Evolutionary conservation across 202 grass and related monocot species (phyloP), one percentile per base, ranked within the genome.

Genomic region (Schoenoplectus triqueter): DNA sequence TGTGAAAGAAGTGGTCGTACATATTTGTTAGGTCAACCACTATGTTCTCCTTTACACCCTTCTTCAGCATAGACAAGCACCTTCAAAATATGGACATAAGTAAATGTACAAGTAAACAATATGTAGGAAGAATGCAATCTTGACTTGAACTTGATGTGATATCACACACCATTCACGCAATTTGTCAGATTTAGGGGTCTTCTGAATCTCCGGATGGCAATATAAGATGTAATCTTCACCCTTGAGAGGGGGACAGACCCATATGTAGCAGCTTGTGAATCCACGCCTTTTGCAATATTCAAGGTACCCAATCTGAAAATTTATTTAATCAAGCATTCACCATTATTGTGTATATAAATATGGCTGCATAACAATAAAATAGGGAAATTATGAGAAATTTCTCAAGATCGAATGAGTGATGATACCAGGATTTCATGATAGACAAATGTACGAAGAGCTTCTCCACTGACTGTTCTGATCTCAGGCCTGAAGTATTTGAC

Each of bases 191-290:
- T 94, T 95, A 9, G 93, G 95, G 63, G 91, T 95, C 85, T 92
- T 95, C 86, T 98, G 93, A 89, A 89, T 94, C 86, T 93, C 88
- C 88, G 95, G 95, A 85, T 98, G 93, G 80, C 95, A 95, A 88
- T 98, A 98, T 66, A 98, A 90, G 84, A 98, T 98, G 84, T 98
- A 98, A 82, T 98, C 95, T 91, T 98, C 88, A 73, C 93, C 93
- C 70, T 95, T 98, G 78, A 92, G 74, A 88, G 95, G 93, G 87
- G 93, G 93, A 65, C 91, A 95, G 64, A 89, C 93, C 95, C 95
- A 98, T 86, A 98, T 98, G 71, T 95, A 98, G 88, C 93, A 98
- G 88, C 90, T 98, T 61, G 88, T 89, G 81, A 98, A 98, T 14
- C 95, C 95, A 19, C 91, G 93, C 49, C 87, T 94, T 63, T 95